phyloP scores from a whole-genome alignment of 2,329 filamentous ascomycete species.

The Sporothrix pseudoabietina region DNA sequence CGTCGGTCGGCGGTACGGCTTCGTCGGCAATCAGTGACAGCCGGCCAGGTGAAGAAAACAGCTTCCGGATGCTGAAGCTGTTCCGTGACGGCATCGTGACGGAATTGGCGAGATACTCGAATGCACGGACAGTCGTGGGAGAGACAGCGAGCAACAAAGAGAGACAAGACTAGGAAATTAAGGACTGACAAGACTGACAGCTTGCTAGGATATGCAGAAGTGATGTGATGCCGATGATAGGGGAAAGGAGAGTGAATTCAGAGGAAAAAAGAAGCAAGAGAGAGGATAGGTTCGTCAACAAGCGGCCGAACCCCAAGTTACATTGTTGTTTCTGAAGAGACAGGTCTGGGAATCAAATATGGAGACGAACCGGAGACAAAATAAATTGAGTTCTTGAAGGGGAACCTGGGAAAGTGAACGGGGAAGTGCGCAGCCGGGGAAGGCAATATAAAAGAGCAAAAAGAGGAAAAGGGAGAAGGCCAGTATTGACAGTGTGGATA shows the following conservation, averaged over 20 bases:
- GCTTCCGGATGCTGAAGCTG: constrained; percentile 49
- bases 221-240: not conserved
- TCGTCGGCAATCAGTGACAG: constrained; percentile 20
- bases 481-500: not conserved
- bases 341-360: constrained; percentile 1
- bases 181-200: not conserved
- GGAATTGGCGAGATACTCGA: not conserved
- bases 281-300: not conserved
- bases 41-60: constrained; percentile 44
- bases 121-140: not conserved
- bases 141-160: constrained; percentile 17
- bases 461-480: not conserved
- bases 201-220: not conserved
- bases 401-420: not conserved
- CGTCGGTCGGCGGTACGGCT: not conserved
- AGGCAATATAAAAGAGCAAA: not conserved
- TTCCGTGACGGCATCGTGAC: constrained; percentile 48
- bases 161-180: constrained; percentile 16
- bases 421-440: not conserved
- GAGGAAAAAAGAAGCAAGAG: not conserved
- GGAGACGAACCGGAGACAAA: not conserved
- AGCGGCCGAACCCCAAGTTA: constrained; percentile 16
- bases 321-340: constrained; percentile 30
- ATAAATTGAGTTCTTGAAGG: not conserved
- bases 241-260: not conserved